Evolutionary conservation across 768 basidiomycete genomes (phyloP), one percentile per base, ranked within the genome.

Genomic region (Panaeolus cyanescens): DNA sequence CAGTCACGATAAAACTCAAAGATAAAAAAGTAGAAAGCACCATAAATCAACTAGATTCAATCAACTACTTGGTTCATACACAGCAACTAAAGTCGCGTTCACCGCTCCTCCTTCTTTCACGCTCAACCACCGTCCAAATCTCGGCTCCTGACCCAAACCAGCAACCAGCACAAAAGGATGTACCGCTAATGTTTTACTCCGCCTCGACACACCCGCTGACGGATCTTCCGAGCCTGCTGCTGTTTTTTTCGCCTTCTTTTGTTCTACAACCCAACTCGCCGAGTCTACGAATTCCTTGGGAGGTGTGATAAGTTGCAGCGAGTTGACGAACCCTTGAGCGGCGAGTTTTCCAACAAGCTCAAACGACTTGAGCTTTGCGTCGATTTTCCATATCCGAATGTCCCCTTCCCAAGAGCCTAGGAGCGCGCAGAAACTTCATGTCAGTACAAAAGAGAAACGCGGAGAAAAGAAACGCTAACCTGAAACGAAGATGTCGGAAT

Each of bases 321-420:
- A 93, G 76, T 99, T 99, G 70, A 98, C 80, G 59, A 96, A 85
- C 0, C 97, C 97, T 0, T 80, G 83, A 0, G 85, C 88, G 1
- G 86, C 77, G 19, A 96, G 74, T 5, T 80, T 84, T 13, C 87
- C 88, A 12, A 88, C 68, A 1, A 83, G 83, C 12, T 85, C 74
- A 74, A 99, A 96, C 0, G 89, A 89, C 68, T 86, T 90, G 13
- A 96, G 75, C 64, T 86, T 90, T 0, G 85, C 67, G 64, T 95
- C 91, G 32, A 99, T 79, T 69, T 92, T 89, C 96, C 97, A 99
- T 72, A 99, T 78, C 55, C 92, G 90, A 68, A 99, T 85, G 54
- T 82, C 72, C 45, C 95, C 94, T 64, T 97, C 95, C 90, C 93
- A 99, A 10, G 97, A 99, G 32, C 96, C 95, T 97, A 63, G 2